phyloP scores from a whole-genome alignment of 2,329 filamentous ascomycete genomes.

The Albifimbria verrucaria region DNA sequence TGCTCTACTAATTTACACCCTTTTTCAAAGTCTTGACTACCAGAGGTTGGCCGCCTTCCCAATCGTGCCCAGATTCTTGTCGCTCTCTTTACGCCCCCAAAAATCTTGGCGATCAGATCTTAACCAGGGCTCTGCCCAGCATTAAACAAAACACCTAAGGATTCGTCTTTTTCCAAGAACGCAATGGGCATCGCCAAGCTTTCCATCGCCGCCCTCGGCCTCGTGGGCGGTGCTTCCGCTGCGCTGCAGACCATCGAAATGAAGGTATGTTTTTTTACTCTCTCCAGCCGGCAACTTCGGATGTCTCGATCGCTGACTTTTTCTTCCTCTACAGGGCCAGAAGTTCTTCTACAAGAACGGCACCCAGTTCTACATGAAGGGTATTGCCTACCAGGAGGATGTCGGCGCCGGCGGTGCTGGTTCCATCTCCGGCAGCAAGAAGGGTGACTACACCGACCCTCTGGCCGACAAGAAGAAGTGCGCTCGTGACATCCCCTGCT shows the following conservation, averaged over 20 bases:
- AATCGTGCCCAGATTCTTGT: constrained; percentile 2
- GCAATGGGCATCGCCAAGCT: constrained; percentile 32
- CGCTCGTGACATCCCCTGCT: constrained; percentile 83
- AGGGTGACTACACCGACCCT: constrained; percentile 67
- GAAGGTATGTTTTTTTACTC: constrained; percentile 52
- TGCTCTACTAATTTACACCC: constrained; percentile 7
- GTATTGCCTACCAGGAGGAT: constrained; percentile 93
- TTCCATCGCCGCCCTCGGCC: constrained; percentile 32
- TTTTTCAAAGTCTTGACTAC: constrained; percentile 10
- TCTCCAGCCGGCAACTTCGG: neutral
- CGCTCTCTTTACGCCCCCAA: too few species aligned
- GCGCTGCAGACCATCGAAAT: constrained; percentile 58
- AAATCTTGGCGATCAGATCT: too few species aligned
- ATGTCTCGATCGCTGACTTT: neutral
- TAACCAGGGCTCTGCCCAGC: neutral
- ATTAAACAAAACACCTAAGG: neutral
- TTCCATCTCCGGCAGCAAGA: constrained; percentile 37
- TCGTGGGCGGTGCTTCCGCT: constrained; percentile 36
- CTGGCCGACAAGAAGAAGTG: constrained; percentile 70
- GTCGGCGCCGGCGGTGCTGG: constrained; percentile 52
- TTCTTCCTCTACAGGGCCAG: constrained; percentile 50
- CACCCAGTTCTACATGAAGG: constrained; percentile 74
- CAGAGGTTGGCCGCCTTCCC: constrained; percentile 1
- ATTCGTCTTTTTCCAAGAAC: constrained; percentile 10
- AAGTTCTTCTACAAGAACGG: constrained; percentile 87